Conservation (phyloP, 768 basidiomycete species). For the Leucogyrophana mollusca region DNA sequence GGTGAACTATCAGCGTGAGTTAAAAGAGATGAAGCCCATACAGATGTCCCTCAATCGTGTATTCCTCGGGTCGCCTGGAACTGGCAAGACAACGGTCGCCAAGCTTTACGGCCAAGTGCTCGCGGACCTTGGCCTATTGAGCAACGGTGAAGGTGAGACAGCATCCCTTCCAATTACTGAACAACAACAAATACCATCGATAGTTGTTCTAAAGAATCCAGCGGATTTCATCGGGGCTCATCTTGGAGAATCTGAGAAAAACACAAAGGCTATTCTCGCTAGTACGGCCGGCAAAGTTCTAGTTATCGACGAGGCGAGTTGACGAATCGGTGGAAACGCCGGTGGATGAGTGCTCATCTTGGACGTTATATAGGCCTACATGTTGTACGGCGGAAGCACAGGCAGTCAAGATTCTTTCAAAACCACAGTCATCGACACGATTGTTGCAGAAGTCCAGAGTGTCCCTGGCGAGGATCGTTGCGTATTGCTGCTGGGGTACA, state of each 20-base stretch:
- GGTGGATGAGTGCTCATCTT: too few relatives aligned
- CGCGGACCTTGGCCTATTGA: constrained; percentile 60
- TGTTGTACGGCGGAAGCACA: constrained; percentile 53
- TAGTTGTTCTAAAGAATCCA: constrained; percentile 68
- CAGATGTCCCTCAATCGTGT: constrained; percentile 60
- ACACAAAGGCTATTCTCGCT: constrained; percentile 63
- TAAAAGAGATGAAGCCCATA: constrained; percentile 52
- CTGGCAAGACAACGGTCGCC: constrained; percentile 71
- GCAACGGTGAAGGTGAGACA: constrained; percentile 70
- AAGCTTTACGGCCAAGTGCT: constrained; percentile 65
- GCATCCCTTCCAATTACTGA: neutral
- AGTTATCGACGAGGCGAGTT: constrained; percentile 63
- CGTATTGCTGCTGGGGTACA: constrained; percentile 64
- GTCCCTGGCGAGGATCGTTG: constrained; percentile 69
- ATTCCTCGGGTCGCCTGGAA: constrained; percentile 68
- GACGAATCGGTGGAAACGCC: too few relatives aligned
- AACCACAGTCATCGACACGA: constrained; percentile 69
- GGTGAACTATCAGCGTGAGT: constrained; percentile 59
- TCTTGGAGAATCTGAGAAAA: constrained; percentile 59
- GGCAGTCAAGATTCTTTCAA: constrained; percentile 50
- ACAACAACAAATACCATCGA: neutral
- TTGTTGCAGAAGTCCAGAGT: constrained; percentile 73
- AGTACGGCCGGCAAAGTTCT: constrained; percentile 63
- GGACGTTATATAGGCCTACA: too few relatives aligned
- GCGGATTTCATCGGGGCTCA: constrained; percentile 63